Base-by-base conservation (phyloP, 306 rosid genomes). In the Sicyos baderoa region DNA sequence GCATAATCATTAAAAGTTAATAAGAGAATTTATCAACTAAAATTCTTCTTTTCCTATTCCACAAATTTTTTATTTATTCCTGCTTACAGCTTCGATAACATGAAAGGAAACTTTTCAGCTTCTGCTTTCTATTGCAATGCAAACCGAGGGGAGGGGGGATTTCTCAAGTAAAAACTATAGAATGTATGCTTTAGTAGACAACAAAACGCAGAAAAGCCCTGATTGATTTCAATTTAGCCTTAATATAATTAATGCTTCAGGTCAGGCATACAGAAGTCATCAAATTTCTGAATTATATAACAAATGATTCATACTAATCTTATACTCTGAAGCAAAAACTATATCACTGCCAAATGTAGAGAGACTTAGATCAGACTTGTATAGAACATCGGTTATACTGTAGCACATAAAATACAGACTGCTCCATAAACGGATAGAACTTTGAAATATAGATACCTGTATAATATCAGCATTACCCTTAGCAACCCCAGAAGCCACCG, bases 401-500 rank as follows among this genome's bases (percentile, higher is more conserved):
- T 65, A 45, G 37, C 18, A 65, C 29, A 65, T 65, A 45, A 45
- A 22, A 21, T 65, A 21, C 54, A 14, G 54, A 65, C 42, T 22
- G 44, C 54, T 15, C 72, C 57, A 67, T 42, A 49, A 2, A 55
- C 40, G 15, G 19, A 42, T 70, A 7, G 52, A 32, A 37, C 32
- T 14, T 40, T 40, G 51, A 72, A 29, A 13, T 48, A 55, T 59
- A 74, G 47, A 70, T 76, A 93, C 99, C 99, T 93, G 99, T 72
- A 89, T 88, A 70, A 93, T 47, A 83, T 93, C 99, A 68, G 99
- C 99, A 82, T 93, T 89, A 73, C 94, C 99, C 94, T 93, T 93
- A 2, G 99, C 92, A 75, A 93, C 99, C 75, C 97, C 97, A 73
- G 99, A 93, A 81, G 99, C 99, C 78, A 93, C 99, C 49, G 99